phyloP scores from a whole-genome alignment of 441 rosid genomes.

The Arabidopsis lyrata region DNA sequence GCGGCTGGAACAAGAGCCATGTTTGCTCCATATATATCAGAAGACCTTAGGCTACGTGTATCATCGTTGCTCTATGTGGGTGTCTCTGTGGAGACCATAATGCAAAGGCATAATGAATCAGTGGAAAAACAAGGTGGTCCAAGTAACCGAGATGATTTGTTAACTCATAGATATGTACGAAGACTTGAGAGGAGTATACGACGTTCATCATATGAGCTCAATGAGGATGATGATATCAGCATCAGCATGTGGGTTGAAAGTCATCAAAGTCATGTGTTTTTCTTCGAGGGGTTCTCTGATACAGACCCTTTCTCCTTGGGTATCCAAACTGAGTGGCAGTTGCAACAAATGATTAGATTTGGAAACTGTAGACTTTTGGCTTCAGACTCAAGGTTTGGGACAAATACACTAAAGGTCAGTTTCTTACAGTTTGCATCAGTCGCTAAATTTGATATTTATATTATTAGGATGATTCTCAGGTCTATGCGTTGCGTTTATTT shows the following conservation, averaged over 20 bases:
- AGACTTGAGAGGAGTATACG: slow-evolving; percentile 92
- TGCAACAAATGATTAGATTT: slow-evolving; percentile 94
- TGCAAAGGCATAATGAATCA: slow-evolving; percentile 90
- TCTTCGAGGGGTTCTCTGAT: slow-evolving; percentile 74
- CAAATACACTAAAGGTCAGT: slow-evolving; percentile 87
- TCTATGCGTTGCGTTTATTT: slow-evolving; percentile 40
- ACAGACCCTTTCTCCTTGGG: slow-evolving; percentile 79
- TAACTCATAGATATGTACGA: slow-evolving; percentile 90
- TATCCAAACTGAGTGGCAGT: slow-evolving; percentile 94
- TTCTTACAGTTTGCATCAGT: slow-evolving; percentile 29
- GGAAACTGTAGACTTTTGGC: slow-evolving; percentile 83
- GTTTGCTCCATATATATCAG: slow-evolving; percentile 97
- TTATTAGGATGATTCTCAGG: slow-evolving; percentile 43
- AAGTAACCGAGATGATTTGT: slow-evolving; percentile 80
- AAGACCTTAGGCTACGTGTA: slow-evolving; percentile 91
- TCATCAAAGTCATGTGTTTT: slow-evolving; percentile 79
- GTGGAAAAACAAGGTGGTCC: slow-evolving; percentile 93
- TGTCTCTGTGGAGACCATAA: slow-evolving; percentile 92
- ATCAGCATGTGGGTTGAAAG: slow-evolving; percentile 83
- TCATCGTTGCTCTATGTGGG: slow-evolving; percentile 81
- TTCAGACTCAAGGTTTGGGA: slow-evolving; percentile 88
- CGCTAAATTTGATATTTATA: neutral
- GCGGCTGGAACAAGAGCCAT: slow-evolving; percentile 93
- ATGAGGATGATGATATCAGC: slow-evolving; percentile 77
- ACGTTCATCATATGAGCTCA: slow-evolving; percentile 78